Base-by-base conservation (phyloP, 768 basidiomycete genomes). In the Glaciozyma antarctica region DNA sequence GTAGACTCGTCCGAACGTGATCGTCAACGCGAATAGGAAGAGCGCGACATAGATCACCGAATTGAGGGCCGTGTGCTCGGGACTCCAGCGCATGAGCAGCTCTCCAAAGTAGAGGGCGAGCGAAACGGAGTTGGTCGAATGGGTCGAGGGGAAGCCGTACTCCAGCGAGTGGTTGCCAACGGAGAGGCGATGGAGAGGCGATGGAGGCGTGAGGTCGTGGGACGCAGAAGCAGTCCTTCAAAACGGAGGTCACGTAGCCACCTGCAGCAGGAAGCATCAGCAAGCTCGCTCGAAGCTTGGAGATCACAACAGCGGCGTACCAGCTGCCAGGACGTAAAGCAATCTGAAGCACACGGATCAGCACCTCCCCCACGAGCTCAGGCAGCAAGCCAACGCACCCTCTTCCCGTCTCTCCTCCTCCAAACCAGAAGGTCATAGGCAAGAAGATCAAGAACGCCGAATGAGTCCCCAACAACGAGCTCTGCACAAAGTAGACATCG, bases 91-190 rank as follows among this genome's bases (percentile, higher is more conserved):
- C 21, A 62, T 21, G 12, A 67, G 19, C 19, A 56, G 19, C 28
- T 54, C 63, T 49, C 53, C 86, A 66, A 89, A 80, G 77, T 88
- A 89, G 5, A 97, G 81, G 0, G 90, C 90, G 73, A 95, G 88
- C 32, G 90, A 93, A 59, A 91, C 82, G 61, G 85, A 83, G 76
- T 95, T 94, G 12, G 92, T 90, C 2, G 90, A 88, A 73, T 99
- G 94, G 0, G 93, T 95, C 0, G 91, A 94, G 0, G 92, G 93
- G 74, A 97, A 94, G 28, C 94, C 94, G 71, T 94, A 94, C 78
- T 94, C 91, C 44, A 59, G 63, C 0, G 66, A 65, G 55, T 75
- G 73, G 22, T 57, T 63, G 10, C 72, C 71, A 56, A 72, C 66
- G 17, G 38, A 68, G 8, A 60, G 48, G 30, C 94, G 83, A n/a